Conservation (phyloP, 768 basidiomycete genomes). For the Phaeotremella fagi region DNA sequence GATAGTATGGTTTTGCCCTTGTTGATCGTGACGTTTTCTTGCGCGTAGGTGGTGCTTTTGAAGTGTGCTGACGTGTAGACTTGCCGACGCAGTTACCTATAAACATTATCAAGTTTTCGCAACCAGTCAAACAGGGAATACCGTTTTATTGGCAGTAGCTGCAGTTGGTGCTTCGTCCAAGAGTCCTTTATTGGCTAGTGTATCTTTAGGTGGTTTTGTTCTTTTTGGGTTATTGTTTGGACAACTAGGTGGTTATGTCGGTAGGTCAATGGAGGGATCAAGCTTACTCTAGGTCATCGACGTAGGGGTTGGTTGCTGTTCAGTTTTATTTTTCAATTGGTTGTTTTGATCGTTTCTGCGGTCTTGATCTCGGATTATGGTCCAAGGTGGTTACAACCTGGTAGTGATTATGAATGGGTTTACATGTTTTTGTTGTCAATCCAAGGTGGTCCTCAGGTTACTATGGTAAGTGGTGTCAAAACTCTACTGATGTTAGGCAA, state of each 20-base stretch:
- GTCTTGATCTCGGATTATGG: background rate
- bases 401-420: conserved; percentile 13
- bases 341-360: background rate
- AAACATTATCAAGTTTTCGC: conserved; percentile 20
- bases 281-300: conserved; percentile 23
- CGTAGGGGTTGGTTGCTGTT: conserved; percentile 15
- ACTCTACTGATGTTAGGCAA: conserved; percentile 7
- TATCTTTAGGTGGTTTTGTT: conserved; percentile 18
- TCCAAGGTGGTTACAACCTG: background rate
- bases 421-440: conserved; percentile 18
- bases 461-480: conserved; percentile 13
- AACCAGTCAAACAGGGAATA: conserved; percentile 31
- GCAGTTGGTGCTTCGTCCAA: conserved; percentile 2
- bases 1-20: conserved; percentile 21
- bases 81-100: conserved; percentile 21
- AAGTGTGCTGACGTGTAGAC: conserved; percentile 3
- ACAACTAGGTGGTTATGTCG: conserved; percentile 16
- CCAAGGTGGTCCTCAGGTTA: conserved; percentile 26
- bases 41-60: conserved; percentile 16
- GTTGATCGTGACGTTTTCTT: conserved; percentile 25
- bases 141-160: conserved; percentile 18
- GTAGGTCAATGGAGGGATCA: too few species aligned
- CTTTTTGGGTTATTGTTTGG: conserved; percentile 19
- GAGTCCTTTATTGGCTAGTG: conserved; percentile 9
- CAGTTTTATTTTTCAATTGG: conserved; percentile 13